phyloP scores from a whole-genome alignment of 352 stramenopile genomes.

The Pythium angustatum region DNA sequence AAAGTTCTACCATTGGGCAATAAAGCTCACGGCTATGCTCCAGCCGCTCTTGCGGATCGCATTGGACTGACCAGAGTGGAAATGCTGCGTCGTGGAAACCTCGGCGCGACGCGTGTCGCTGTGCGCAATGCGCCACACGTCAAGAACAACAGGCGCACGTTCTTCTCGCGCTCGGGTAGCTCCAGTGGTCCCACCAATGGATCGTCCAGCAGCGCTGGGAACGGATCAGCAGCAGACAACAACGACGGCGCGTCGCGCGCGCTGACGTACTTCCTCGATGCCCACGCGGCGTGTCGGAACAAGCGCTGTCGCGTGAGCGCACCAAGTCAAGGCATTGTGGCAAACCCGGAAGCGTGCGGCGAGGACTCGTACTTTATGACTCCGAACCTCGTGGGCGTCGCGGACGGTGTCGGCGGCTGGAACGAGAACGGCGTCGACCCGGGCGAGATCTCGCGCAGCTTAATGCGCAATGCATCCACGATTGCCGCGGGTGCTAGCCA shows the following conservation, averaged over 20 bases:
- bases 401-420: slow-evolving; percentile 76
- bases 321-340: slow-evolving; percentile 46
- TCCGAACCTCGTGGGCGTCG: slow-evolving; percentile 61
- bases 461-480: slow-evolving; percentile 65
- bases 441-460: slow-evolving; percentile 68
- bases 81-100: slow-evolving; percentile 23
- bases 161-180: slow-evolving; percentile 19
- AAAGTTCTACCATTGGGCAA: not conserved
- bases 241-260: slow-evolving; percentile 31
- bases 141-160: slow-evolving; percentile 14
- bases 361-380: slow-evolving; percentile 82
- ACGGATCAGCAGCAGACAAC: not conserved
- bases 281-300: slow-evolving; percentile 68
- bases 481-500: slow-evolving; percentile 38
- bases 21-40: not conserved
- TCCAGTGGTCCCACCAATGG: not conserved
- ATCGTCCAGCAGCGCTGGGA: not conserved
- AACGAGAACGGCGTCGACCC: slow-evolving; percentile 84
- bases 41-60: not conserved
- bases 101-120: slow-evolving; percentile 6
- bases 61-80: no score
- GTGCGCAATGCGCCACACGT: slow-evolving; percentile 7
- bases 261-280: slow-evolving; percentile 67
- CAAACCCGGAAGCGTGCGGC: slow-evolving; percentile 54
- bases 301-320: slow-evolving; percentile 52